Conservation (phyloP, 148 eudicot genomes). For the Gaultheria prostrata region DNA sequence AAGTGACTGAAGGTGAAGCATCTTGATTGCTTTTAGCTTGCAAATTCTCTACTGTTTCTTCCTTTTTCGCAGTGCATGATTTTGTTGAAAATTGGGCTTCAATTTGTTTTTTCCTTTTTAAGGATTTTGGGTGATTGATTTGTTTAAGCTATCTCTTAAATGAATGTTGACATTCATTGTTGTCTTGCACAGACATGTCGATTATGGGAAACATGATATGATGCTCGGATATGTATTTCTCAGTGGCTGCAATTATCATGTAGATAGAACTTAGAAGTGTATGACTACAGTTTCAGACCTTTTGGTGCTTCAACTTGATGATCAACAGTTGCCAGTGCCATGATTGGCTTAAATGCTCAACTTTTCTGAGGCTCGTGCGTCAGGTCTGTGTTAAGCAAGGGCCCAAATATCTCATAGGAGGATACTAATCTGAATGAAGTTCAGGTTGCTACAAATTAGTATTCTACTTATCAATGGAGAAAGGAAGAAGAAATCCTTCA, state of each 20-base stretch:
- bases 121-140: slow-evolving; percentile 14
- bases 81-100: not conserved
- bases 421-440: not conserved
- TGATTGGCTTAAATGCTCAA: not conserved
- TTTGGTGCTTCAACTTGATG: slow-evolving; percentile 3
- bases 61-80: not conserved
- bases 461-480: not conserved
- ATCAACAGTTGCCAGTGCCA: not conserved
- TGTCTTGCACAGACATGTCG: slow-evolving; percentile 80
- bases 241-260: slow-evolving; percentile 90
- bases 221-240: slow-evolving; percentile 80
- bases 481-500: not conserved
- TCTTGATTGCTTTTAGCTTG: not conserved
- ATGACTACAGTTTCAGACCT: not conserved
- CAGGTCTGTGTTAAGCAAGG: not conserved
- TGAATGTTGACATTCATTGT: not conserved
- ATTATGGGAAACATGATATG: slow-evolving; percentile 78
- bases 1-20: slow-evolving; percentile 59
- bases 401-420: not conserved
- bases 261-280: slow-evolving; percentile 12
- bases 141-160: not conserved
- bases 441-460: not conserved
- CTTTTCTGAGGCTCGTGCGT: not conserved
- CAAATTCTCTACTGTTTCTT: not conserved
- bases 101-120: not conserved